Evolutionary conservation across 163 green algal species (phyloP), one percentile per base, ranked within the genome.

Genomic region (Scenedesmus sp.): DNA sequence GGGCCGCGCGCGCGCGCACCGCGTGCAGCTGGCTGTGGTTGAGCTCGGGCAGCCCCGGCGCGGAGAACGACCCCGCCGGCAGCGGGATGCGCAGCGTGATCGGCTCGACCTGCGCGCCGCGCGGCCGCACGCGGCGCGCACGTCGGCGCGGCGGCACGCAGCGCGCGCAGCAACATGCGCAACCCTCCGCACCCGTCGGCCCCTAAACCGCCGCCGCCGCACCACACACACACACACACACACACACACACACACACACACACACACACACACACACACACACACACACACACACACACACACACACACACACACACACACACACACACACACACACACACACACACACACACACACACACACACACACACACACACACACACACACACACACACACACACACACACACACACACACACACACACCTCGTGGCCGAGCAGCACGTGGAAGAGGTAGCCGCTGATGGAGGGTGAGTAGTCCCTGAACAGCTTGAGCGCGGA

Each of bases 381-480:
- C n/a, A n/a, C 57, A 65, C 24, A 69, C 26, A 53, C 67, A 65
- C 57, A 65, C 57, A 65, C 22, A 39, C 57, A 65, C 70, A 34
- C 62, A 29, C 18, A 24, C 5, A 3, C 63, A 57, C 62, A 34
- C 34, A 44, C 70, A 15, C 60, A 84, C 5, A 34, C 24, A 4
- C 78, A 92, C 87, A 77, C 88, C 28, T 93, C 83, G 74, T 98
- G 94, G 22, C 93, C 96, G 20, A 91, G 84, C 26, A 93, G 84
- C 58, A 89, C 87, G 84, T 99, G 94, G 87, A 97, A 99, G 60
- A 99, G 92, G 86, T 96, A 98, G 36, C 87, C 87, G 39, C 74
- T 87, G 73, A 91, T 91, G 62, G 73, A 85, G 2, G 86, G 83
- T 28, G 75, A 75, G 75, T 91, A 89, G 65, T 91, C 78, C 48